Percentiles rank a stretch among this genome's conserved stretches.
These are phyloP conservation scores for Hortaea werneckii DNA, from an alignment of 2,329 filamentous ascomycete species.

Conservation along the genomic window DNA sequence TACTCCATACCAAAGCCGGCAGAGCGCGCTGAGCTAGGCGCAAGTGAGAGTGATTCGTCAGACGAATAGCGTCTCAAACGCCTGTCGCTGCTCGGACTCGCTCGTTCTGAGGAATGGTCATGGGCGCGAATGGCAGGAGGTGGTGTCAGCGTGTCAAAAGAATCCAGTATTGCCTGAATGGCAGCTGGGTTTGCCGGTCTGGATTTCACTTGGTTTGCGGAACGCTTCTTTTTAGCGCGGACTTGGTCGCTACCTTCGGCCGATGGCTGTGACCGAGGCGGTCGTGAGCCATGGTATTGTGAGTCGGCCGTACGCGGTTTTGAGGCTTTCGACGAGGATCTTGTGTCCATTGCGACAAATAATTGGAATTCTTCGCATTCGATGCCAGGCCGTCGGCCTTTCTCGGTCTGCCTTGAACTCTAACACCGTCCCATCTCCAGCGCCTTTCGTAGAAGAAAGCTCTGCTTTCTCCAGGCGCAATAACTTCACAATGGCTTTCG, in stretches of 20 bases:
- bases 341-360: too few species aligned
- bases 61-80: constrained; percentile 13
- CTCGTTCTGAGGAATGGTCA: constrained; percentile 12
- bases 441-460: too few species aligned
- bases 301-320: neutral
- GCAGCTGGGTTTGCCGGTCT: constrained; percentile 54
- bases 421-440: too few species aligned
- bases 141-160: constrained; percentile 37
- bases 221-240: constrained; percentile 2
- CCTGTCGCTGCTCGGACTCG: constrained; percentile 6
- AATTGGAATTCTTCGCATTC: too few species aligned
- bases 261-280: neutral
- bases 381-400: too few species aligned
- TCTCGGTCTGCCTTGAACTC: too few species aligned
- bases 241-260: neutral
- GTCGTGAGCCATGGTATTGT: neutral
- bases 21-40: constrained; percentile 13
- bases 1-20: constrained; percentile 60
- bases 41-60: constrained; percentile 13
- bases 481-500: too few species aligned
- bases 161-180: constrained; percentile 54
- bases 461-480: too few species aligned
- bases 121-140: constrained; percentile 9
- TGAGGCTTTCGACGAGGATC: too few species aligned
- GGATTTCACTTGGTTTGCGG: constrained; percentile 23